Conservation (phyloP, 495 filamentous ascomycete species). For the Immersiella caudata region DNA sequence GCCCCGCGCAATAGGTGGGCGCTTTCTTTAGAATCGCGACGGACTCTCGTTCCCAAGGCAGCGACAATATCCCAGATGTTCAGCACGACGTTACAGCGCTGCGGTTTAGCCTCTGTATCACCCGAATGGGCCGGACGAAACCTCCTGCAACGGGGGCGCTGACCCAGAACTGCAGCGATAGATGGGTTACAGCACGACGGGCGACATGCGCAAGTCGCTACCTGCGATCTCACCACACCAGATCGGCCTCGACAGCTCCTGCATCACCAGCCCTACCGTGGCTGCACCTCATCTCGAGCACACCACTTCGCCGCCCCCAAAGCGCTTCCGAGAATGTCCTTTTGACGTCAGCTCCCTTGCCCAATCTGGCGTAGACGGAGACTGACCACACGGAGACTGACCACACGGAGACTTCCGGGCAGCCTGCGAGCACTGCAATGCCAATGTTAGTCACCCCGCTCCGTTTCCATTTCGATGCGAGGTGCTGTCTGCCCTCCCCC, state of each 20-base stretch:
- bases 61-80: slow-evolving; percentile 3
- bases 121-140: neutral
- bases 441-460: slow-evolving; percentile 12
- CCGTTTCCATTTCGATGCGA: slow-evolving; percentile 2
- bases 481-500: no score
- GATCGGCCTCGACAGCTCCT: slow-evolving; percentile 17
- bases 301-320: slow-evolving; percentile 12
- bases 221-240: slow-evolving; percentile 15
- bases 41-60: neutral
- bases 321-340: neutral
- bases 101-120: slow-evolving; percentile 1
- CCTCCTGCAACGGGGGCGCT: neutral
- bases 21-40: slow-evolving; percentile 13
- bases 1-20: neutral
- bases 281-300: slow-evolving; percentile 15
- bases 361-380: slow-evolving; percentile 4
- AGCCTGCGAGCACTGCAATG: neutral
- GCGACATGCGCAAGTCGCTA: slow-evolving; percentile 8
- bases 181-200: slow-evolving; percentile 1
- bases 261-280: slow-evolving; percentile 13
- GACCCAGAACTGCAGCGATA: slow-evolving; percentile 2
- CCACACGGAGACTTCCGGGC: neutral
- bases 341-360: slow-evolving; percentile 18
- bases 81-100: neutral
- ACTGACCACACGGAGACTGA: slow-evolving; percentile 3